Base-by-base conservation (phyloP, 1,139 yeast species). In the Sugiyamaella grinbergsii region DNA sequence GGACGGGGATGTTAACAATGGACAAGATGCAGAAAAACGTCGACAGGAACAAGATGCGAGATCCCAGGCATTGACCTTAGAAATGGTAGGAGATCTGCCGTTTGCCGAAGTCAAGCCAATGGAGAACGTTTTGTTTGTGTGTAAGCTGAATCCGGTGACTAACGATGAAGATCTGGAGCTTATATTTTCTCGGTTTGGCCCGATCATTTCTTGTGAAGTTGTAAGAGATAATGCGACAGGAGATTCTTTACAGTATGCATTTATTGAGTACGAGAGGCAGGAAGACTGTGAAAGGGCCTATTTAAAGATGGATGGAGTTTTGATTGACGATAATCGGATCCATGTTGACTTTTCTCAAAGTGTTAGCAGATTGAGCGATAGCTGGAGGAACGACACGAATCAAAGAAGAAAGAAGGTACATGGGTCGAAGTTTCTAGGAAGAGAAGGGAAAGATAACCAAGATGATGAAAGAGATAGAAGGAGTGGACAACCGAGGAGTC, bases 301-400 rank as follows among this genome's bases (percentile, higher is more conserved):
- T 61, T 67, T 71, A 49, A 79, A 78, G 59, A 79, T 83, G 78
- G 79, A 80, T 39, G 77, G 77, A 10, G 84, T 80, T 6, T 61
- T 83, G 42, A 80, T 83, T 36, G 90, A 83, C 61, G 90, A 85
- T 49, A 67, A 77, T 28, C 71, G 85, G 47, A 76, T 83, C 23
- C 80, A 80, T 54, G 85, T 83, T 44, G 89, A 83, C 62, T 83
- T 83, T 69, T 78, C 85, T 45, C 90, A 83, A 61, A 79, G 85
- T 56, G 73, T 72, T 15, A 45, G 62, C 8, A 50, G 56, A 15
- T 47, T 61, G 16, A 55, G 57, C 38, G 54, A 51, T n/a, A 41
- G 49, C 4, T 59, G 64, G 63, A 46, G 62, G 26, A 39, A 45
- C 8, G 44, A 46, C 24, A 51, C 54, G 19, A 60, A 59, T 43